Conservation (phyloP, 306 rosid species). For the Vigna angularis region DNA sequence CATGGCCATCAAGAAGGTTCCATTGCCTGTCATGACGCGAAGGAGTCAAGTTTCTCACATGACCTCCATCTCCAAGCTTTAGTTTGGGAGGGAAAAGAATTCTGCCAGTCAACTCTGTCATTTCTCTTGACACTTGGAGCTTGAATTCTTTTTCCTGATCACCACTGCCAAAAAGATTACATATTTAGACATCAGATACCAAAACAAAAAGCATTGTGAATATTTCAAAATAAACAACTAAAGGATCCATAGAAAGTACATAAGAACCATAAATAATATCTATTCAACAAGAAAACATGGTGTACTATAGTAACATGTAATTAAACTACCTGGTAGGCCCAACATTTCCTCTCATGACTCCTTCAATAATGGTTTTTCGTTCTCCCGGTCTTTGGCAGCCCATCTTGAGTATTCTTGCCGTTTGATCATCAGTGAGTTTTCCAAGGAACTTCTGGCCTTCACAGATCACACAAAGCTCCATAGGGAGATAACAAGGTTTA, state of each 20-base stretch:
- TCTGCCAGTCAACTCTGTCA: slow-evolving; percentile 87
- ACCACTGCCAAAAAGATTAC: slow-evolving; percentile 67
- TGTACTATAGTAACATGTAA: slow-evolving; percentile 3
- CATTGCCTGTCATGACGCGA: slow-evolving; percentile 91
- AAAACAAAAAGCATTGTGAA: slow-evolving; percentile 6
- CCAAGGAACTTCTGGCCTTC: slow-evolving; percentile 98
- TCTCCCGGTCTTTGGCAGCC: slow-evolving; percentile 93
- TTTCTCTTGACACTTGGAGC: slow-evolving; percentile 82
- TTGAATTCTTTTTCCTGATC: slow-evolving; percentile 82
- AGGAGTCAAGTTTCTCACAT: slow-evolving; percentile 74
- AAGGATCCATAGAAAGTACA: slow-evolving; percentile 20
- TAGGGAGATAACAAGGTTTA: slow-evolving; percentile 97
- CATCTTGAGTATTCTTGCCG: slow-evolving; percentile 94
- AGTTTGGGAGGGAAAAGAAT: slow-evolving; percentile 95
- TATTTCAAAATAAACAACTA: slow-evolving; percentile 19
- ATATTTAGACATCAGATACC: slow-evolving; percentile 38
- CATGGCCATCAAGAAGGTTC: slow-evolving; percentile 92
- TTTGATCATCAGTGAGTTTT: slow-evolving; percentile 93
- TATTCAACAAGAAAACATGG: background rate
- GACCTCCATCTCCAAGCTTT: slow-evolving; percentile 94
- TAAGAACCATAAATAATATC: no score
- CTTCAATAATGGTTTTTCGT: slow-evolving; percentile 83
- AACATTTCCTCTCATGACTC: slow-evolving; percentile 80
- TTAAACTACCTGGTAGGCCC: slow-evolving; percentile 85
- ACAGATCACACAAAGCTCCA: slow-evolving; percentile 97